Conservation (phyloP, 176 grass and related monocot genomes). For the Aegilops sharonensis region DNA sequence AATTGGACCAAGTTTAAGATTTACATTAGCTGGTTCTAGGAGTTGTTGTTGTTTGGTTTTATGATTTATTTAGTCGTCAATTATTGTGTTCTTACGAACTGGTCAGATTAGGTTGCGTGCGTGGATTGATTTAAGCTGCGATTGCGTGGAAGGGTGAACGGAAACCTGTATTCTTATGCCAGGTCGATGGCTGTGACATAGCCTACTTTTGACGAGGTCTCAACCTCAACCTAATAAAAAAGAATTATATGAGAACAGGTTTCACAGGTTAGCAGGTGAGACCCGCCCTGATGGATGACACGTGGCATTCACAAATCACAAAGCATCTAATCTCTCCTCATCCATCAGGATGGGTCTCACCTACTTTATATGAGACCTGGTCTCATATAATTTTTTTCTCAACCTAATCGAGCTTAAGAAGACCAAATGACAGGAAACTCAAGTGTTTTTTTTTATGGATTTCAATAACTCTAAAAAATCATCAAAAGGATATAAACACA, state of each 20-base stretch:
- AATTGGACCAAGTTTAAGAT: not conserved
- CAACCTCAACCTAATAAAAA: not conserved
- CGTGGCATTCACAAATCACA: too few species aligned
- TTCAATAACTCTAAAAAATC: too few species aligned
- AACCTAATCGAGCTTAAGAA: not conserved
- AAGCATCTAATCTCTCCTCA: too few species aligned
- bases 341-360: too few species aligned
- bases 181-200: not conserved
- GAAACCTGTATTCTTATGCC: not conserved
- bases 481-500: too few species aligned
- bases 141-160: conserved; percentile 5
- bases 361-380: too few species aligned
- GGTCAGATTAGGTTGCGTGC: conserved; percentile 24
- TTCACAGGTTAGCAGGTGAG: too few species aligned
- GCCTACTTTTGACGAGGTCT: conserved; percentile 16
- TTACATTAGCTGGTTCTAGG: not conserved
- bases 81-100: conserved; percentile 13
- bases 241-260: too few species aligned
- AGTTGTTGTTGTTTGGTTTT: not conserved
- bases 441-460: too few species aligned
- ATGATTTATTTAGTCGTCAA: conserved; percentile 7
- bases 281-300: too few species aligned
- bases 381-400: too few species aligned
- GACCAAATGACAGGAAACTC: not conserved
- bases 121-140: not conserved